phyloP scores from a whole-genome alignment of 768 basidiomycete genomes.

The Amanita polypyramis region DNA sequence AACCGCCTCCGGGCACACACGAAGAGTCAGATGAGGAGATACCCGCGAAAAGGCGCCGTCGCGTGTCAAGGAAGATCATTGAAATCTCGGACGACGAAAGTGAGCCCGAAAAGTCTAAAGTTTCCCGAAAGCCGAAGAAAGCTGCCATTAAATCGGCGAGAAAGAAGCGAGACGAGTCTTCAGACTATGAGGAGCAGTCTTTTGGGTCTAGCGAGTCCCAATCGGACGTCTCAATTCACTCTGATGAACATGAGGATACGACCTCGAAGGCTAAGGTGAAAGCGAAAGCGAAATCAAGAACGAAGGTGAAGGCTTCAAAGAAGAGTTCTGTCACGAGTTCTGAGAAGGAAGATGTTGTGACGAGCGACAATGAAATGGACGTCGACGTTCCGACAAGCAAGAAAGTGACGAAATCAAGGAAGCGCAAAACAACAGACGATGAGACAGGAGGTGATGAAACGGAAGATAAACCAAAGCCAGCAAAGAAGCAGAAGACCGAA shows the following conservation, averaged over 20 bases:
- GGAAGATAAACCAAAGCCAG: slow-evolving; percentile 25
- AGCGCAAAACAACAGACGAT: slow-evolving; percentile 6
- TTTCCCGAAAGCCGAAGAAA: slow-evolving; percentile 18
- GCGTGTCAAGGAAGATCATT: slow-evolving; percentile 29
- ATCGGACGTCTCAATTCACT: slow-evolving; percentile 20
- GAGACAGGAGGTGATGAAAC: slow-evolving; percentile 18
- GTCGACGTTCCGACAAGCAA: slow-evolving; percentile 3
- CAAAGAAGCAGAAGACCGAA: slow-evolving; percentile 28
- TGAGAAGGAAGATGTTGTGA: slow-evolving; percentile 10
- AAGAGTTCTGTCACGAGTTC: slow-evolving; percentile 16
- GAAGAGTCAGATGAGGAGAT: slow-evolving; percentile 30
- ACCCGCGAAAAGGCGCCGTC: slow-evolving; percentile 27
- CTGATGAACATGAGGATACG: slow-evolving; percentile 21
- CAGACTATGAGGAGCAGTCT: slow-evolving; percentile 30
- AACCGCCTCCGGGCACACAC: slow-evolving; percentile 20
- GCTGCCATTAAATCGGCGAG: slow-evolving; percentile 17
- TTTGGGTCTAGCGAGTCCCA: slow-evolving; percentile 24
- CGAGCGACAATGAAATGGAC: slow-evolving; percentile 17
- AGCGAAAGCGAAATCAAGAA: slow-evolving; percentile 17
- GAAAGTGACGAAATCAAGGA: slow-evolving; percentile 2
- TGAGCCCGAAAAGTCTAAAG: slow-evolving; percentile 19
- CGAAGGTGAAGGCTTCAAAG: slow-evolving; percentile 12
- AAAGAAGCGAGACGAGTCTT: slow-evolving; percentile 14
- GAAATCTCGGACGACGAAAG: slow-evolving; percentile 38
- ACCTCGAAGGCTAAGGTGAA: slow-evolving; percentile 10